Evolutionary conservation across 2,329 filamentous ascomycete species (phyloP).

Genomic region (Zymoseptoria pseudotritici): DNA sequence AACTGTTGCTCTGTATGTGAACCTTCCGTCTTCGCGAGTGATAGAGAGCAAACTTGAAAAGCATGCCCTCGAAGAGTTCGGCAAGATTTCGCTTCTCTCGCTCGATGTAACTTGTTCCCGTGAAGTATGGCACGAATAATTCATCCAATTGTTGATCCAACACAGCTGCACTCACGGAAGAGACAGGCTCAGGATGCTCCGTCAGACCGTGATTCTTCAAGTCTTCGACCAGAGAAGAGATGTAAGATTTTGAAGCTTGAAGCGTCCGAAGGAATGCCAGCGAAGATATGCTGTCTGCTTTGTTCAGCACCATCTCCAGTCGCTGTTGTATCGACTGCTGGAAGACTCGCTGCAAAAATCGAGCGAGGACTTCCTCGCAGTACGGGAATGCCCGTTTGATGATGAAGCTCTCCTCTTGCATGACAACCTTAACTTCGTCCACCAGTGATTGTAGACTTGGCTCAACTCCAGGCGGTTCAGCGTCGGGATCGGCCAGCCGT

Average conservation of each 20-base stretch:
- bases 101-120: constrained; percentile 59
- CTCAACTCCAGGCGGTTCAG: constrained; percentile 84
- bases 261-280: constrained; percentile 84
- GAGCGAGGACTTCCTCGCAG: constrained; percentile 85
- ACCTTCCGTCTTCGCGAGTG: constrained; percentile 83
- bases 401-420: constrained; percentile 94
- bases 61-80: constrained; percentile 78
- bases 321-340: constrained; percentile 97
- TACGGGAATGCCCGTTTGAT: constrained; percentile 96
- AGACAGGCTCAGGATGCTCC: constrained; percentile 87
- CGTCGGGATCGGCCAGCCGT: constrained; percentile 84
- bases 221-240: constrained; percentile 81
- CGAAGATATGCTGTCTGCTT: constrained; percentile 84
- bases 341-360: constrained; percentile 92
- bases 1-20: constrained; percentile 58
- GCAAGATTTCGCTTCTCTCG: constrained; percentile 62
- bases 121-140: constrained; percentile 59
- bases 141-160: constrained; percentile 63
- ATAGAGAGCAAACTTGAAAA: constrained; percentile 96
- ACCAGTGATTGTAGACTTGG: constrained; percentile 84
- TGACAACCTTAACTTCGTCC: constrained; percentile 89
- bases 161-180: constrained; percentile 68
- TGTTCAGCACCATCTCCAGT: constrained; percentile 90
- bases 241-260: constrained; percentile 84
- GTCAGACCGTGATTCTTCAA: constrained; percentile 90